Evolutionary conservation across 2,329 filamentous ascomycete species (phyloP).

Genomic region (Zelopaecilomyces penicillatus): DNA sequence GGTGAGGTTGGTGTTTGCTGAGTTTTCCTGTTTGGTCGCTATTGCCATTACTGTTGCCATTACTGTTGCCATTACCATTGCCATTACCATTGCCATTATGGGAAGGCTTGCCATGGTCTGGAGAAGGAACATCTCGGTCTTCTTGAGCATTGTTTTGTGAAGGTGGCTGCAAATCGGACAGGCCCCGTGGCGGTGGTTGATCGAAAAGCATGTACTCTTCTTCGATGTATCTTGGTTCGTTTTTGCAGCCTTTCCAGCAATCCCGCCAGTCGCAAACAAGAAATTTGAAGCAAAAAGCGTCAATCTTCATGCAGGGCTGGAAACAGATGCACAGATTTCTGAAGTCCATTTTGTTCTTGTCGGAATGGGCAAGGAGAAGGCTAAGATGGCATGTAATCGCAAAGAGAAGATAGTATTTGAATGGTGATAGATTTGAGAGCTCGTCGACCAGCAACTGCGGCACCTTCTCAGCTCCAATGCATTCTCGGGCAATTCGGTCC

Average conservation of each 20-base stretch:
- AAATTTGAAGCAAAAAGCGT: conserved; percentile 91
- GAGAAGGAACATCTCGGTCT: conserved; percentile 41
- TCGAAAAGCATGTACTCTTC: conserved; percentile 57
- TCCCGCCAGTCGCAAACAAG: conserved; percentile 91
- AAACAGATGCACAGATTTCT: conserved; percentile 95
- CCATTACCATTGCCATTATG: conserved; percentile 14
- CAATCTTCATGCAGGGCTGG: conserved; percentile 93
- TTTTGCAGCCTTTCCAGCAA: conserved; percentile 95
- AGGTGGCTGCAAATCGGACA: conserved; percentile 28
- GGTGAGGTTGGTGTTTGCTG: conserved; percentile 37
- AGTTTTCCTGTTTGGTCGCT: conserved; percentile 16
- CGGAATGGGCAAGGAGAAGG: conserved; percentile 79
- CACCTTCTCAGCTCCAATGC: conserved; percentile 67
- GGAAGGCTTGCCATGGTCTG: conserved; percentile 53
- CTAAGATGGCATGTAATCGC: conserved; percentile 95
- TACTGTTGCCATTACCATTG: conserved; percentile 26
- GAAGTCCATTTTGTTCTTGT: conserved; percentile 98
- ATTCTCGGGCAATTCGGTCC: conserved; percentile 70
- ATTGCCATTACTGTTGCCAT: conserved; percentile 8
- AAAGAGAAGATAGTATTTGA: conserved; percentile 96
- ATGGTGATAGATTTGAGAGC: conserved; percentile 86
- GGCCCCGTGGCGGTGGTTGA: conserved; percentile 45
- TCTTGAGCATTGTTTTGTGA: conserved; percentile 12
- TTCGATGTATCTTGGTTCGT: conserved; percentile 71
- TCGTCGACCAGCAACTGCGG: conserved; percentile 84